Base-by-base conservation (phyloP, 2,329 filamentous ascomycete genomes). In the Emmonsia crescens region DNA sequence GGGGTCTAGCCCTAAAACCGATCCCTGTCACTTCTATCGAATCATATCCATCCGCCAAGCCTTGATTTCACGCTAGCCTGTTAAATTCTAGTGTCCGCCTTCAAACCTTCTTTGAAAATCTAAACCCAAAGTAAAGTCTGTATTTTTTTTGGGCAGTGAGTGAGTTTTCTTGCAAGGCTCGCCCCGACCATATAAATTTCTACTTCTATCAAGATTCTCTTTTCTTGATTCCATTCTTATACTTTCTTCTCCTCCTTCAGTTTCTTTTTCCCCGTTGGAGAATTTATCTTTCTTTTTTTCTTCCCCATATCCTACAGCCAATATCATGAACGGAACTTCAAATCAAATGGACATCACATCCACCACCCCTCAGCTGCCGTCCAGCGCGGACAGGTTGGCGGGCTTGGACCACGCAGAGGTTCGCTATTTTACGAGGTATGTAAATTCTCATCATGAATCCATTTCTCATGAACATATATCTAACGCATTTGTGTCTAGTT, bases 381-480 rank as follows among this genome's bases (percentile, higher is more conserved):
- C 72, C 63, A 76, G 74, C 70, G 77, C 77, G 64, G 78, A 80
- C 66, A 73, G 76, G 64, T 78, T 79, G 76, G 76, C 76, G 40
- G 78, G 76, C 69, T 87, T 96, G 83, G 88, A 89, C 75, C 92
- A 96, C 80, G 94, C 92, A 66, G 94, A 99, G 82, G 91, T 95
- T 77, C 94, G 97, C 78, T 99, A 97, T 82, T 97, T 97, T 82
- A 97, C 96, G 80, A 96, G 91, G 92, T 95, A 79, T 67, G 74
- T 62, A 58, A 62, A 57, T 59, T 16, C 31, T 48, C 9, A 24
- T 27, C 36, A 44, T 21, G 36, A 36, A 55, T 52, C 21, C 36
- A 36, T 19, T 33, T 57, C 58, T 57, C 19, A 60, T 63, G 58
- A 31, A 38, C 5, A 14, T 19, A 2, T 42, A 56, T 52, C 66